Conservation (phyloP, 169 alveolate species). For the Ichthyophthirius multifiliis region DNA sequence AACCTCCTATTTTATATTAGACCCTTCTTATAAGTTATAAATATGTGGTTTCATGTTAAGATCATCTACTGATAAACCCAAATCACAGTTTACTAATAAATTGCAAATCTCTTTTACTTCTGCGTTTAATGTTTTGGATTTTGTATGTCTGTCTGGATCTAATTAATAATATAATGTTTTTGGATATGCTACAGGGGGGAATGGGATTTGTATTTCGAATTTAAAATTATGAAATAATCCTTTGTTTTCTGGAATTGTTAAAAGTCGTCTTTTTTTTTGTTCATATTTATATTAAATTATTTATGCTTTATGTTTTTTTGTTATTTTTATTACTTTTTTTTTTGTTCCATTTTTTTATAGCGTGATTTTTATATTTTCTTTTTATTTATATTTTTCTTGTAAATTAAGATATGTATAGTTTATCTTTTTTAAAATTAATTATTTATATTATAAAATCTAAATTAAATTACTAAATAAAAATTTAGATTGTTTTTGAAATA, state of each 20-base stretch:
- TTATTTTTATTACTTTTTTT: too few species aligned
- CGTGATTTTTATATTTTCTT: too few species aligned
- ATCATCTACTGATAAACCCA: background rate
- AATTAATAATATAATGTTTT: background rate
- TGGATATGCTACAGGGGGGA: background rate
- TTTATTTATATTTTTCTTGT: too few species aligned
- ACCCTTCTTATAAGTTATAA: background rate
- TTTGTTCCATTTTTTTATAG: too few species aligned
- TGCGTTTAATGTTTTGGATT: background rate
- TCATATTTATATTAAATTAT: too few species aligned
- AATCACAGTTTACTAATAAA: background rate
- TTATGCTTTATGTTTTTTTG: too few species aligned
- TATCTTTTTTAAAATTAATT: too few species aligned
- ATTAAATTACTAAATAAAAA: too few species aligned
- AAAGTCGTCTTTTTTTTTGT: too few species aligned
- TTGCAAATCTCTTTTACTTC: background rate
- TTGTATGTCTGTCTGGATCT: background rate
- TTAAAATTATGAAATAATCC: constrained; percentile 1
- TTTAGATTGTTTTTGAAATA: too few species aligned
- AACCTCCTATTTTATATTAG: background rate
- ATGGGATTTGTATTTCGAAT: background rate
- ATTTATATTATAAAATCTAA: too few species aligned
- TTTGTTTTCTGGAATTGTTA: background rate
- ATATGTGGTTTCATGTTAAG: constrained; percentile 8
- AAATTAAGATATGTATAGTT: too few species aligned